These are phyloP conservation scores for Leucocoprinus leucothites DNA, from an alignment of 768 basidiomycete genomes.

Conservation along the genomic window DNA sequence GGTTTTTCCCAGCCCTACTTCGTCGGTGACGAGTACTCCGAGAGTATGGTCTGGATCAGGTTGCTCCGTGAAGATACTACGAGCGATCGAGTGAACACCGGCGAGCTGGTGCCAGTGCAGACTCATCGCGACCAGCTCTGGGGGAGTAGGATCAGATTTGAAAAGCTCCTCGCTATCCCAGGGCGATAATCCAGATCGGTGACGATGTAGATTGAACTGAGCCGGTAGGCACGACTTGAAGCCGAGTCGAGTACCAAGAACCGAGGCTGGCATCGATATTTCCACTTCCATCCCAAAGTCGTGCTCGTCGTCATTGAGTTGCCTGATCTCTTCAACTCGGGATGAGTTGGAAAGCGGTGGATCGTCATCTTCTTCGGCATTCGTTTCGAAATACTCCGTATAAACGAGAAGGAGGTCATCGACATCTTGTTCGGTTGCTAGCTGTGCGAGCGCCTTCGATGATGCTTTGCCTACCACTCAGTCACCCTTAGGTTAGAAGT, in stretches of 20 bases:
- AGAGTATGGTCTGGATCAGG: not conserved
- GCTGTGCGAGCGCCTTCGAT: not conserved
- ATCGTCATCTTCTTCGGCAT: not conserved
- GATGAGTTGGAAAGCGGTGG: not conserved
- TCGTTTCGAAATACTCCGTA: not conserved
- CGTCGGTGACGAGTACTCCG: constrained; percentile 20
- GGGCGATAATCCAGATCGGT: not conserved
- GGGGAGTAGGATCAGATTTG: not conserved
- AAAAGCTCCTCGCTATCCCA: not conserved
- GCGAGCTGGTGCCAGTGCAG: constrained; percentile 9
- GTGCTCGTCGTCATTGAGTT: too few species aligned
- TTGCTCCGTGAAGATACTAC: not conserved
- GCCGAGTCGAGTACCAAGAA: too few species aligned
- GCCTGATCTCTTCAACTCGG: too few species aligned
- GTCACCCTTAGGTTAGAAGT: too few species aligned
- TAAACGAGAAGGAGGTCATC: not conserved
- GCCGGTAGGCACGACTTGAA: too few species aligned
- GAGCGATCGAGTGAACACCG: constrained; percentile 17
- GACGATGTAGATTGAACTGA: too few species aligned
- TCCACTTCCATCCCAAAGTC: too few species aligned
- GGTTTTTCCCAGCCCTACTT: constrained; percentile 31
- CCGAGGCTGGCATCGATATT: too few species aligned
- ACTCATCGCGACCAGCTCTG: not conserved
- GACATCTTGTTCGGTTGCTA: constrained; percentile 1
- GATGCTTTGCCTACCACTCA: too few species aligned